Conservation (phyloP, 331 rosid species). For the Malus hybrid region DNA sequence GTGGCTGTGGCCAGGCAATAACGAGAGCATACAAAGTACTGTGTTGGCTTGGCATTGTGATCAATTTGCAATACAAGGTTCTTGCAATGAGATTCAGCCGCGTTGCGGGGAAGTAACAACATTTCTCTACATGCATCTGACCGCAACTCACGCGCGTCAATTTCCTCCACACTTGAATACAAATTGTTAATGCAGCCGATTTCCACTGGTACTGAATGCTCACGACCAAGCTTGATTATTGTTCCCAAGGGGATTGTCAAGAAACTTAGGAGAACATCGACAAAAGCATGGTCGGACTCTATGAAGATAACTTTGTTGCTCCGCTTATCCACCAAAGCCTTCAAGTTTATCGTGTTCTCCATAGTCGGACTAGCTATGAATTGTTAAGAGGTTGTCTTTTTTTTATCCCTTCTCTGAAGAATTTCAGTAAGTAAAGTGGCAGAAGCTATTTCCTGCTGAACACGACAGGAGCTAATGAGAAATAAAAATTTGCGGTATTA, state of each 20-base stretch:
- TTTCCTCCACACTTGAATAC: constrained; percentile 3
- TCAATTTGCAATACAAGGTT: background rate
- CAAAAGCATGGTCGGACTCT: background rate
- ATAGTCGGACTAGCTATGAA: background rate
- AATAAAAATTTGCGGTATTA: no score
- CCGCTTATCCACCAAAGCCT: constrained; percentile 9
- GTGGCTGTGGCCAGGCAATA: background rate
- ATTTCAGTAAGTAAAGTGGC: no score
- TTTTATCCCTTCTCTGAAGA: no score
- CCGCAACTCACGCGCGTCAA: background rate
- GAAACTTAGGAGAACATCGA: constrained; percentile 7
- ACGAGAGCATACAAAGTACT: background rate
- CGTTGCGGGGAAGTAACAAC: constrained; percentile 5
- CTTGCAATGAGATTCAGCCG: background rate
- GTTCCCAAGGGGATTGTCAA: constrained; percentile 12
- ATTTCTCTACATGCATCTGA: background rate
- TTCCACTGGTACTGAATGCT: background rate
- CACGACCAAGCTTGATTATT: background rate
- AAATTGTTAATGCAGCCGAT: constrained; percentile 19
- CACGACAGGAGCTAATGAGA: no score
- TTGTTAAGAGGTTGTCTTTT: no score
- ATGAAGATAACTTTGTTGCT: background rate
- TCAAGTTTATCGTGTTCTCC: background rate
- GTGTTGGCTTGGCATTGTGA: background rate
- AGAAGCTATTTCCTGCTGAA: no score